A percentile compares a stretch with the other conserved stretches of the same genome.
Conservation (phyloP, 2,329 filamentous ascomycete species). For the Ophiostoma triangulosporum region DNA sequence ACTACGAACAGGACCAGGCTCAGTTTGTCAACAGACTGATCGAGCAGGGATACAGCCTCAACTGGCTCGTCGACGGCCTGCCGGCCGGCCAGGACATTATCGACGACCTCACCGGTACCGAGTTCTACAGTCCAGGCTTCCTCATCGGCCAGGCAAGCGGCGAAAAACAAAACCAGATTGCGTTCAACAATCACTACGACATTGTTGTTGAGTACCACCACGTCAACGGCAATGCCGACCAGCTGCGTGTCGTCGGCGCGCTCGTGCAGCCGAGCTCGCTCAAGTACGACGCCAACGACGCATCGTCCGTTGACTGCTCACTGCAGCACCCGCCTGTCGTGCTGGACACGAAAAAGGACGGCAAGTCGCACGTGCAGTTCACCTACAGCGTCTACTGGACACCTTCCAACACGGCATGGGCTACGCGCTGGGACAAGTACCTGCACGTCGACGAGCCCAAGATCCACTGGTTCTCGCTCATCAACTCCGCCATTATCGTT, state of each 20-base stretch:
- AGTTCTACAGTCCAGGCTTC: constrained; percentile 89
- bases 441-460: constrained; percentile 93
- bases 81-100: constrained; percentile 74
- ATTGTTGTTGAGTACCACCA: constrained; percentile 88
- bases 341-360: constrained; percentile 44
- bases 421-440: constrained; percentile 97
- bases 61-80: constrained; percentile 90
- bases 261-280: constrained; percentile 71
- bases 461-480: constrained; percentile 97
- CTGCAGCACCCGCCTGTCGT: constrained; percentile 42
- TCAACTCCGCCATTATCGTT: constrained; percentile 92
- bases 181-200: constrained; percentile 89
- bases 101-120: constrained; percentile 61
- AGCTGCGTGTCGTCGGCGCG: constrained; percentile 84
- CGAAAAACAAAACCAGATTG: constrained; percentile 33
- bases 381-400: constrained; percentile 91
- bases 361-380: constrained; percentile 56
- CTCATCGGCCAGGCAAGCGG: constrained; percentile 51
- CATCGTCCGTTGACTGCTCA: constrained; percentile 44
- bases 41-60: constrained; percentile 74
- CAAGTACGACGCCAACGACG: constrained; percentile 40
- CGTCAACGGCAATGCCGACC: constrained; percentile 48
- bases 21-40: constrained; percentile 77
- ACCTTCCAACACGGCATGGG: constrained; percentile 75
- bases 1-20: constrained; percentile 50